Base-by-base conservation (phyloP, 139 green algal genomes). In the Monoraphidium neglectum region DNA sequence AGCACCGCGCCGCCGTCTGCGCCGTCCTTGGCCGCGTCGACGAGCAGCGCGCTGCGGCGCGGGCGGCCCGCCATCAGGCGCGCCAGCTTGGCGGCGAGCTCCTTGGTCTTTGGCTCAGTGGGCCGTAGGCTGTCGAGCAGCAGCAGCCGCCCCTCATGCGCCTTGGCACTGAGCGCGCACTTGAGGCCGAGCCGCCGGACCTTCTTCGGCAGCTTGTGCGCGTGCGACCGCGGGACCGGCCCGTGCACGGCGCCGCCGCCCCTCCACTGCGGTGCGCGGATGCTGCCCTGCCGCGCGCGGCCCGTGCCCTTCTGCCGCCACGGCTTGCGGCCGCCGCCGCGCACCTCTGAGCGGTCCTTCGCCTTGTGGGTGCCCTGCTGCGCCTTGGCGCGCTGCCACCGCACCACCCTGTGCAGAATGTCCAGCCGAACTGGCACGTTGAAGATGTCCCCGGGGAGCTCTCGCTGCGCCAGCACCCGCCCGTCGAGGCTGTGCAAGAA, bases 231-330 rank as follows among this genome's bases (percentile, higher is more conserved):
- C 1, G 86, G 82, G 28, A 88, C 79, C 2, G 95, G 95, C 15
- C 91, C 93, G 80, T 96, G 90, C 23, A 79, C 84, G 0, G 84
- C 80, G 61, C 91, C 95, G 26, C 95, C 94, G 24, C 95, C 95
- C 8, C 87, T 70, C 85, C 92, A 95, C 72, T 95, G 86, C 15
- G 91, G 89, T 0, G 89, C 88, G 61, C 93, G 84, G 53, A 81
- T 93, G 18, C 86, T 96, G 3, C 96, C 96, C 68, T 90, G 83
- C 8, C 96, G 91, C 10, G 96, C 92, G 46, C 91, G 90, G 32
- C 96, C 96, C 2, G 90, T 95, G 32, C 94, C 94, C 81, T 99
- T 99, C 85, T 99, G 96, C 66, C 90, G 90, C 80, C 91, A 95
- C 0, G 96, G 96, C 89, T 99, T 99, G 53, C 80, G 82, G 51